Evolutionary conservation across 495 filamentous ascomycete species (phyloP).

Genomic region (Trichoderma asperelloides): DNA sequence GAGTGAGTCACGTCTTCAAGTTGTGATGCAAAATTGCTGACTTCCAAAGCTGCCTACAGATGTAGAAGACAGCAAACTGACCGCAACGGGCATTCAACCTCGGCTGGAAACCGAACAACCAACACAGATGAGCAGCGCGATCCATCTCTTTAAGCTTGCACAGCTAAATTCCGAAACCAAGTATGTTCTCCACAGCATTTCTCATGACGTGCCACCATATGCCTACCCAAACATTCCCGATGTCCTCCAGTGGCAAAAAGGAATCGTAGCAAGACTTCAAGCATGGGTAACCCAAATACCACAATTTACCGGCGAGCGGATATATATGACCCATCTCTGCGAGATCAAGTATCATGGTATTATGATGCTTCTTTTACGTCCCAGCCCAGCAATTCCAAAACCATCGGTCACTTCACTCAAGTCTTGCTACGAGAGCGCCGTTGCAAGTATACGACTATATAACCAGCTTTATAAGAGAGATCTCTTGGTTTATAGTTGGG

Average conservation of each 20-base stretch:
- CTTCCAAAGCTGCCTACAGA: background rate
- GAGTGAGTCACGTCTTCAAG: slow-evolving; percentile 30
- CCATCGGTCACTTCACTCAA: background rate
- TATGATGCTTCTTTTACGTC: background rate
- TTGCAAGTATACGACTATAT: background rate
- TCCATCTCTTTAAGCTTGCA: slow-evolving; percentile 35
- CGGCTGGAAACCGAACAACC: background rate
- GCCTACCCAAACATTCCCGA: background rate
- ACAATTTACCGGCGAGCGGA: background rate
- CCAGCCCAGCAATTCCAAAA: background rate
- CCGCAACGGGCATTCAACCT: background rate
- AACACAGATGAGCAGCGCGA: slow-evolving; percentile 26
- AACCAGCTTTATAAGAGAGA: background rate
- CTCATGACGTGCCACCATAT: slow-evolving; percentile 13
- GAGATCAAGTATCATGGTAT: background rate
- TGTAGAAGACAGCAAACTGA: background rate
- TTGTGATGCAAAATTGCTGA: slow-evolving; percentile 22
- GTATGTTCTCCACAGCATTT: slow-evolving; percentile 38
- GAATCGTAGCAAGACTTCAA: background rate
- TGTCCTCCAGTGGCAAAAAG: background rate
- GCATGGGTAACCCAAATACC: background rate
- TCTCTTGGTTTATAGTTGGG: background rate
- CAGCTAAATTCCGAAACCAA: slow-evolving; percentile 41
- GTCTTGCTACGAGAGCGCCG: background rate
- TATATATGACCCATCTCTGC: background rate